Evolutionary conservation across 768 basidiomycete species (phyloP).

Genomic region (Termitomyces sp.): DNA sequence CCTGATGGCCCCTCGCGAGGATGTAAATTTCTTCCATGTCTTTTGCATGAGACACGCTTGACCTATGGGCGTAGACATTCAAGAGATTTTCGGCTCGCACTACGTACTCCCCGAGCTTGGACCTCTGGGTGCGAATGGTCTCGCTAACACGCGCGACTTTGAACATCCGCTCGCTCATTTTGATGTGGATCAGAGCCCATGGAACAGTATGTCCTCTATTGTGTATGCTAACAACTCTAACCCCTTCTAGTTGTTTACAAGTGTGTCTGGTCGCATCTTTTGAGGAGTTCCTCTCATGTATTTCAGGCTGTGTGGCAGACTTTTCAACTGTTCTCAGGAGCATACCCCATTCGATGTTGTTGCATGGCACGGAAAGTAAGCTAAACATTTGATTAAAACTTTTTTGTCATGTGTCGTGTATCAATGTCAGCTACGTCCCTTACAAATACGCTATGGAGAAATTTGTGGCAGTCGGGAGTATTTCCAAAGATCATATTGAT

Average conservation of each 20-base stretch:
- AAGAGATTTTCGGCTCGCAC: slow-evolving; percentile 60
- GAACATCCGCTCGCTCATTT: slow-evolving; percentile 58
- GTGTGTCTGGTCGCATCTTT: slow-evolving; percentile 15
- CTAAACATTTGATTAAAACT: slow-evolving; percentile 21
- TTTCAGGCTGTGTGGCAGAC: slow-evolving; percentile 44
- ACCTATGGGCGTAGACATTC: slow-evolving; percentile 35
- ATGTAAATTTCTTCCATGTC: slow-evolving; percentile 30
- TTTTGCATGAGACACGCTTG: neutral
- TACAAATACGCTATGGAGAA: slow-evolving; percentile 65
- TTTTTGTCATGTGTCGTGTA: neutral
- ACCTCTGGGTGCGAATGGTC: slow-evolving; percentile 57
- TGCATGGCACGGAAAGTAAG: slow-evolving; percentile 65
- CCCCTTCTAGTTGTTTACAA: slow-evolving; percentile 40
- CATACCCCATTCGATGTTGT: slow-evolving; percentile 72
- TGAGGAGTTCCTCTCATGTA: neutral
- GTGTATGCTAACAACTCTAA: neutral
- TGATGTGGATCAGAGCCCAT: slow-evolving; percentile 55
- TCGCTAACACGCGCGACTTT: slow-evolving; percentile 64
- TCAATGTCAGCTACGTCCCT: slow-evolving; percentile 45
- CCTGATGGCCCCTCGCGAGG: slow-evolving; percentile 59
- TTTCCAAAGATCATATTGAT: slow-evolving; percentile 65
- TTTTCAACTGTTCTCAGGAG: slow-evolving; percentile 48
- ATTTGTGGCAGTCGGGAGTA: slow-evolving; percentile 57
- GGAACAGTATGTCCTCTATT: slow-evolving; percentile 41
- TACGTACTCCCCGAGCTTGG: slow-evolving; percentile 62